Conservation (phyloP, 2,329 filamentous ascomycete species). For the Mycosphaerella sp. region DNA sequence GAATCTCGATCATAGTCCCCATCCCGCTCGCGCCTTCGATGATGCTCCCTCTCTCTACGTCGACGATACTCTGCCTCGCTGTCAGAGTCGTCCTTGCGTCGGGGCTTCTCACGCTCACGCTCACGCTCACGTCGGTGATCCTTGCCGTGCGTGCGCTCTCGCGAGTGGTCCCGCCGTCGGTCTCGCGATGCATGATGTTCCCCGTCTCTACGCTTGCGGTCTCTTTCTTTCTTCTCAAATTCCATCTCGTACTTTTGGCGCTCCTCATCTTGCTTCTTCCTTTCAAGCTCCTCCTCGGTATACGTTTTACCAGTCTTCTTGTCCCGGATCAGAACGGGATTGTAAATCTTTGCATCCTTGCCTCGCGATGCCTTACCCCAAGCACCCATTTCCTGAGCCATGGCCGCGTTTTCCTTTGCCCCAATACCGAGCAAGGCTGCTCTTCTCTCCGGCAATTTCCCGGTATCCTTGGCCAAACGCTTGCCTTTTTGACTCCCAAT, state of each 20-base stretch:
- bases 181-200: conserved; percentile 16
- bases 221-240: conserved; percentile 38
- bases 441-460: conserved; percentile 61
- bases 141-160: conserved; percentile 14
- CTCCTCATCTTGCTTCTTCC: conserved; percentile 40
- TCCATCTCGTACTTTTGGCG: conserved; percentile 42
- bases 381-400: conserved; percentile 65
- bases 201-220: conserved; percentile 19
- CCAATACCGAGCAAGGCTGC: conserved; percentile 82
- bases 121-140: conserved; percentile 20
- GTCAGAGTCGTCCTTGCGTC: conserved; percentile 19
- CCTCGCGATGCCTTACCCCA: conserved; percentile 64
- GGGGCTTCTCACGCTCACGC: conserved; percentile 20
- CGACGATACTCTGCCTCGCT: conserved; percentile 28
- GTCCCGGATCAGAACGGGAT: conserved; percentile 56
- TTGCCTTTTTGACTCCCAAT: conserved; percentile 49
- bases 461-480: conserved; percentile 41
- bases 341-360: conserved; percentile 54
- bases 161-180: conserved; percentile 9
- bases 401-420: conserved; percentile 65
- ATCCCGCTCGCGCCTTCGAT: conserved; percentile 17
- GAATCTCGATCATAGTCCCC: conserved; percentile 15
- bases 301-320: conserved; percentile 57
- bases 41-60: conserved; percentile 28
- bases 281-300: conserved; percentile 56